Percentiles rank a stretch among this genome's conserved stretches.
These are phyloP conservation scores for Phytopythium helicoides DNA, from an alignment of 352 stramenopile genomes.

Conservation along the genomic window DNA sequence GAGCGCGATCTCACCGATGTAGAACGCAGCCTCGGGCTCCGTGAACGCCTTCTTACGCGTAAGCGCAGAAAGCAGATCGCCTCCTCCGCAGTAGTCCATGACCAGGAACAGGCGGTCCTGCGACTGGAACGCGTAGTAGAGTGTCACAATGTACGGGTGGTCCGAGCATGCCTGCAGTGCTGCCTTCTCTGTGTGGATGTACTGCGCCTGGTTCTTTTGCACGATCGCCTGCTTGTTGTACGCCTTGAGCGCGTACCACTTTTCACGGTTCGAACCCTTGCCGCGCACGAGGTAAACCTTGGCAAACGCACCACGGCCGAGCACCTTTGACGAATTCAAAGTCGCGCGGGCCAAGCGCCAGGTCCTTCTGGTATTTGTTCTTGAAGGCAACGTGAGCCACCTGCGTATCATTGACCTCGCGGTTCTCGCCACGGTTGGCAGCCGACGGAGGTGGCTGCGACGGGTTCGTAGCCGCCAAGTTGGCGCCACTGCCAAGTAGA, in stretches of 20 bases:
- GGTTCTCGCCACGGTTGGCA: constrained; percentile 32
- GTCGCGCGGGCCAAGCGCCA: constrained; percentile 77
- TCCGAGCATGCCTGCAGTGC: constrained; percentile 80
- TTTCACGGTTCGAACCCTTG: constrained; percentile 83
- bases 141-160: constrained; percentile 83
- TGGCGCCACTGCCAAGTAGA: constrained; percentile 69
- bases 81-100: constrained; percentile 85
- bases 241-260: constrained; percentile 84
- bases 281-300: constrained; percentile 85
- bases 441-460: constrained; percentile 54
- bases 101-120: constrained; percentile 81
- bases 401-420: constrained; percentile 63
- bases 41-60: constrained; percentile 81
- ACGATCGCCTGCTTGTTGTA: constrained; percentile 90
- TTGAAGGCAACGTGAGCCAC: constrained; percentile 86
- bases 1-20: constrained; percentile 83
- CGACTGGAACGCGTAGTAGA: constrained; percentile 86
- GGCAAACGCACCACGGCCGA: constrained; percentile 77
- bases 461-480: constrained; percentile 66
- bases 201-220: constrained; percentile 87
- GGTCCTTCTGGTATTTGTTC: constrained; percentile 88
- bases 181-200: constrained; percentile 85
- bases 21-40: constrained; percentile 76
- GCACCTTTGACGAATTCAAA: constrained; percentile 88
- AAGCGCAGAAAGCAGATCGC: constrained; percentile 72